These are phyloP conservation scores for Fagopyrum tataricum DNA, from an alignment of 148 eudicot species.

Conservation along the genomic window DNA sequence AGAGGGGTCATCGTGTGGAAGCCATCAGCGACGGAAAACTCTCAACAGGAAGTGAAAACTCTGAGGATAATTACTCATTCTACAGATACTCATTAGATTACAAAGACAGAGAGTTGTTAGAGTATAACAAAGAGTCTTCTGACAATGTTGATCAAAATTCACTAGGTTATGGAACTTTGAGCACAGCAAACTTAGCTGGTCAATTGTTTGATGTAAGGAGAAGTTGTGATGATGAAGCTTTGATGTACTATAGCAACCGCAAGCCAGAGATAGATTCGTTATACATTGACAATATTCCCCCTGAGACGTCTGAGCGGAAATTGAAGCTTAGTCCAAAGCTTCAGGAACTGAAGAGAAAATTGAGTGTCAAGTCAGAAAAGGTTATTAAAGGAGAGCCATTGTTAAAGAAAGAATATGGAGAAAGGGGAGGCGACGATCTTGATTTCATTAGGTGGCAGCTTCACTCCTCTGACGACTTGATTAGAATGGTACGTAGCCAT, in stretches of 20 bases:
- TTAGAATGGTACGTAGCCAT: constrained; percentile 27
- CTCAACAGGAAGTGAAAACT: constrained; percentile 35
- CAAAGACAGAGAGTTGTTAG: constrained; percentile 38
- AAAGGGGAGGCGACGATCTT: constrained; percentile 59
- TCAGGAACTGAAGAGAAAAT: constrained; percentile 9
- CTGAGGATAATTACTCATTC: constrained; percentile 37
- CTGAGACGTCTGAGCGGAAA: background rate
- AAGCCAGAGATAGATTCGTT: constrained; percentile 44
- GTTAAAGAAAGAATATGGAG: constrained; percentile 46
- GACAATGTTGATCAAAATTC: constrained; percentile 40
- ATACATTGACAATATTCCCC: constrained; percentile 18
- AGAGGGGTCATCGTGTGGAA: constrained; percentile 42
- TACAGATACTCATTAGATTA: constrained; percentile 62
- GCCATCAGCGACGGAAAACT: constrained; percentile 31
- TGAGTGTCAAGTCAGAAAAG: constrained; percentile 42
- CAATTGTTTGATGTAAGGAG: constrained; percentile 25
- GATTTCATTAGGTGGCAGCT: constrained; percentile 63
- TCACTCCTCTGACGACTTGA: constrained; percentile 42
- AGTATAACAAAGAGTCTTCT: constrained; percentile 31
- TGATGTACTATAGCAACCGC: constrained; percentile 51
- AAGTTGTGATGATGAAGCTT: constrained; percentile 40
- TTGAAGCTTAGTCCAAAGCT: constrained; percentile 13
- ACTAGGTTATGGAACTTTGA: constrained; percentile 50
- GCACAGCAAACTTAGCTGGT: constrained; percentile 49
- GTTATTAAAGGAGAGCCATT: constrained; percentile 47